These are phyloP conservation scores for Allium cepa DNA, from an alignment of 106 monocot species.

Conservation along the genomic window DNA sequence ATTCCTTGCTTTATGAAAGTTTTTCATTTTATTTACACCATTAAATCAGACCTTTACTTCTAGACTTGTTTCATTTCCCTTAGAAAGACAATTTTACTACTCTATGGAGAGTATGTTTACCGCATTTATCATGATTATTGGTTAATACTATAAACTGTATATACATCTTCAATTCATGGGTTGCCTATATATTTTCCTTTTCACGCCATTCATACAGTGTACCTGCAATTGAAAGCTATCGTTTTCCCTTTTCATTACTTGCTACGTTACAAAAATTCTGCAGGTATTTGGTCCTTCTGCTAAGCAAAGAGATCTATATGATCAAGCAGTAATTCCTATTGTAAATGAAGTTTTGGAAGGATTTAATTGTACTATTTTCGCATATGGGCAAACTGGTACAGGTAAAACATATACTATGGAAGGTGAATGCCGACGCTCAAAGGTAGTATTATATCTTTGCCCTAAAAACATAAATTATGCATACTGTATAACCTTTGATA, in stretches of 20 bases:
- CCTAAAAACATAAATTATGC: no score
- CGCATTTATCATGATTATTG: not conserved
- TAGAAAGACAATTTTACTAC: not conserved
- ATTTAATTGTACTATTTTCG: conserved; percentile 99
- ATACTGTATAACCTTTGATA: not conserved
- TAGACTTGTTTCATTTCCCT: no score
- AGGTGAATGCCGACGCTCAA: conserved; percentile 79
- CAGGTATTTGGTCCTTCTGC: conserved; percentile 95
- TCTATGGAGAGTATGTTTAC: not conserved
- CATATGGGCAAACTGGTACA: conserved; percentile 97
- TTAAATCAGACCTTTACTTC: no score
- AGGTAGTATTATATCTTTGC: conserved; percentile 26
- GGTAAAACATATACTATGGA: conserved; percentile 99
- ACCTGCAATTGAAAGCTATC: no score
- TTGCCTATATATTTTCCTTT: not conserved
- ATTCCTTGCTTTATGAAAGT: no score
- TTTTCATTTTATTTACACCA: no score
- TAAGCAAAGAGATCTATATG: conserved; percentile 78
- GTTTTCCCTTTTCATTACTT: no score
- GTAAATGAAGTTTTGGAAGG: conserved; percentile 98
- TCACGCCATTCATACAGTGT: not conserved
- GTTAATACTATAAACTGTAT: not conserved
- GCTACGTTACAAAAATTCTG: no score
- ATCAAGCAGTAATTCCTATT: conserved; percentile 97
- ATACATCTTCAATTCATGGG: not conserved